Conservation (phyloP, 176 grass and related monocot species). For the Zoysia pacifica region DNA sequence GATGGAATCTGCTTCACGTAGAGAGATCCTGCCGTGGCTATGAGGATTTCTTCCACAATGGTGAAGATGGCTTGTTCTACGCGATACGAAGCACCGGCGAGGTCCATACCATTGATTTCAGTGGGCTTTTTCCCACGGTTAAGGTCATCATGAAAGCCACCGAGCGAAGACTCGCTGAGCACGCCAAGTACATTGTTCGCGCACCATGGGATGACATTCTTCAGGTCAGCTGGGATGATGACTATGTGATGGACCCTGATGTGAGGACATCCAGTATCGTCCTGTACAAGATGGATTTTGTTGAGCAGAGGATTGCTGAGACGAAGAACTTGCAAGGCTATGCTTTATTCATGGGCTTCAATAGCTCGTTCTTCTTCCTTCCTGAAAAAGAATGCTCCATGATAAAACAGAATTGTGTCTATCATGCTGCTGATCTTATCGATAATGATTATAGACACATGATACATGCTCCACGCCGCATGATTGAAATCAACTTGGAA, state of each 20-base stretch:
- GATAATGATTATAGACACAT: not conserved
- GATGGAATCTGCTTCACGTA: not conserved
- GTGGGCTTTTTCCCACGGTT: not conserved
- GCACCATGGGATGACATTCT: not conserved
- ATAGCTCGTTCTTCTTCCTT: not conserved
- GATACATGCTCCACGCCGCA: not conserved
- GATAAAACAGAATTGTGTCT: not conserved
- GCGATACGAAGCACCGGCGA: not conserved
- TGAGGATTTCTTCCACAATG: not conserved
- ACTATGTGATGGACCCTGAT: not conserved
- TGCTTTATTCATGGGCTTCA: not conserved
- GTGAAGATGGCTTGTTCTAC: not conserved
- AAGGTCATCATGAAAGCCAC: not conserved
- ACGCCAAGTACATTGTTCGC: not conserved
- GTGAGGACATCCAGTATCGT: not conserved
- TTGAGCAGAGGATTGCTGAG: not conserved
- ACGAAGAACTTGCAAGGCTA: not conserved
- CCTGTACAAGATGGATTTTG: conserved; percentile 10
- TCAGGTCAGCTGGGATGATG: not conserved
- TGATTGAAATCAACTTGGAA: not conserved
- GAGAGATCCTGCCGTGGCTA: not conserved
- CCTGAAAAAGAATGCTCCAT: not conserved
- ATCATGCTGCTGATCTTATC: not conserved
- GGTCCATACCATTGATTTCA: conserved; percentile 13
- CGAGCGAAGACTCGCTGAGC: not conserved